Base-by-base conservation (phyloP, 2,329 filamentous ascomycete genomes). In the Pestalotiopsis fici region DNA sequence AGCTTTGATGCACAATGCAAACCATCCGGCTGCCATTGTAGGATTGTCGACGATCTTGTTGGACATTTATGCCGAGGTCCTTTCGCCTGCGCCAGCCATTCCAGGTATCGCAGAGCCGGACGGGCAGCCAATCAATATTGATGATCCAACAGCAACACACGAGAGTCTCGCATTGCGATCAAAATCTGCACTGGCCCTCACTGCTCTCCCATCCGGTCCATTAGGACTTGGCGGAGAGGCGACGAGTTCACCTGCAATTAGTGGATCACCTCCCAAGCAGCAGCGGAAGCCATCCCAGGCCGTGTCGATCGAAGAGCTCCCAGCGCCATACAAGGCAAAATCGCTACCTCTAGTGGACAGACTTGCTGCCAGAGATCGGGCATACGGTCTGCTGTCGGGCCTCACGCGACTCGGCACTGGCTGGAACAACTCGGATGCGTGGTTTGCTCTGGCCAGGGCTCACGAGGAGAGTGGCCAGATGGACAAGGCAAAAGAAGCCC, bases 371-470 rank as follows among this genome's bases (percentile, higher is more conserved):
- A 90, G 95, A 23, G 96, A 98, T 76, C 88, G 96, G 63, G 96
- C 96, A 0, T 96, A 94, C 75, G 92, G 91, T 13, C 85, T 99
- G 18, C 84, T 99, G 2, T 92, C 92, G 0, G 88, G 90, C 0
- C 83, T 98, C 65, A 98, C 95, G 2, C 97, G 94, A 77, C 87
- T 95, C 9, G 95, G 95, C 9, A 86, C 85, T 13, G 93, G 94
- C 0, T 99, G 96, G 96, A 95, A 98, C 79, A 88, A 91, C 77
- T 90, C 93, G 0, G 96, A 98, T 77, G 96, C 95, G 4, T 99
- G 96, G 96, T 95, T 94, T 75, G 88, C 92, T 4, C 86, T 99
- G 39, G 93, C 94, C 0, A 86, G 94, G 70, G 94, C 93, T 11
- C 93, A 98, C 75, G 96, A 99, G 79, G 89, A 94, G 76, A 93